Evolutionary conservation across 441 rosid species (phyloP).

Genomic region (Erodium chrysanthum): DNA sequence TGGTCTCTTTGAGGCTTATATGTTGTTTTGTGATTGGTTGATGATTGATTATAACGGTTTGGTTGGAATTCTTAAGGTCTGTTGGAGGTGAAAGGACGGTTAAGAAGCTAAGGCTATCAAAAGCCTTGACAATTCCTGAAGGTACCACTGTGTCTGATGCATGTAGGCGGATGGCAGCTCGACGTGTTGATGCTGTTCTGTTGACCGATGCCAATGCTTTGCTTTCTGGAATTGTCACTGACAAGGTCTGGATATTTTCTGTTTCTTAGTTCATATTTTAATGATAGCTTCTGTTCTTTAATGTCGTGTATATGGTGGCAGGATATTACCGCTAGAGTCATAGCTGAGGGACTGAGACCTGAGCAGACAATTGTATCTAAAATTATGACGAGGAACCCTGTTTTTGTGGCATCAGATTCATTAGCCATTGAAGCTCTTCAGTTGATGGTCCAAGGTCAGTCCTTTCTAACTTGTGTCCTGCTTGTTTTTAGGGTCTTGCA

Average conservation of each 20-base stretch:
- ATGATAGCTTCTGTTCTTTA: background rate
- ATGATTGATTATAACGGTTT: background rate
- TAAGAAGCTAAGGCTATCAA: conserved; percentile 67
- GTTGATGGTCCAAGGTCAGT: conserved; percentile 91
- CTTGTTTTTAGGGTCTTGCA: background rate
- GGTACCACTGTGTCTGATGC: conserved; percentile 71
- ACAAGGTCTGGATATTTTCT: conserved; percentile 41
- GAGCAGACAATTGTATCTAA: conserved; percentile 83
- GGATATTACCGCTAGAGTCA: conserved; percentile 83
- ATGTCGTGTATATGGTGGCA: conserved; percentile 13
- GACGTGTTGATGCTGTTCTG: conserved; percentile 82
- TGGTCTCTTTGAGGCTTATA: background rate
- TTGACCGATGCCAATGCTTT: conserved; percentile 88
- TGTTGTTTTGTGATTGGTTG: background rate
- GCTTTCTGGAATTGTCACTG: conserved; percentile 96
- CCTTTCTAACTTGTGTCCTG: background rate
- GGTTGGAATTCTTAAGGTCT: background rate
- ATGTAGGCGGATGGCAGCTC: conserved; percentile 88
- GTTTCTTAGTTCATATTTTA: background rate
- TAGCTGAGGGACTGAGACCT: conserved; percentile 60
- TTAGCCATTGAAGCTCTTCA: conserved; percentile 96
- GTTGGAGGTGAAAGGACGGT: conserved; percentile 74
- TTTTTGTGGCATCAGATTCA: conserved; percentile 87
- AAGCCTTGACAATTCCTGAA: conserved; percentile 87
- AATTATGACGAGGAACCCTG: conserved; percentile 90